Evolutionary conservation across 768 basidiomycete species (phyloP).

Genomic region (Auricularia sp.): DNA sequence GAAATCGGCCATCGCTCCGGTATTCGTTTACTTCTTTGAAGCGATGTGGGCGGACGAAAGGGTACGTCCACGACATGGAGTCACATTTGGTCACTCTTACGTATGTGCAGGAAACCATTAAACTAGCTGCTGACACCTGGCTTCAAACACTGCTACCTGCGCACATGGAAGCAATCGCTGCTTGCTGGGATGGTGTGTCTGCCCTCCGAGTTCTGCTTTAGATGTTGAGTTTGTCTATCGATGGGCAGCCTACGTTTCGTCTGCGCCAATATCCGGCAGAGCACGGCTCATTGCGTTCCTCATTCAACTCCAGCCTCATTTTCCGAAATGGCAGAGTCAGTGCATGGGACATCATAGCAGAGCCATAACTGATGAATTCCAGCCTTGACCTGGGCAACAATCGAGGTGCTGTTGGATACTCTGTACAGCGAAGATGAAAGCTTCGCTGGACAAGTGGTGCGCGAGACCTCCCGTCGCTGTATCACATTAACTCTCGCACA

Average conservation of each 20-base stretch:
- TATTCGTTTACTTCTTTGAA: slow-evolving; percentile 53
- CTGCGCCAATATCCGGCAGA: slow-evolving; percentile 47
- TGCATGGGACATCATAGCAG: background rate
- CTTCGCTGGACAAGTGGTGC: slow-evolving; percentile 32
- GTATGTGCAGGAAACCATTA: slow-evolving; percentile 52
- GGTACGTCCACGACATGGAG: slow-evolving; percentile 26
- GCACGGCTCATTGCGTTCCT: slow-evolving; percentile 52
- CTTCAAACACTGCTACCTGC: slow-evolving; percentile 51
- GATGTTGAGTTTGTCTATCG: background rate
- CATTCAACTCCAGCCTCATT: slow-evolving; percentile 56
- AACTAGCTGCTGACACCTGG: slow-evolving; percentile 47
- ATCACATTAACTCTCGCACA: background rate
- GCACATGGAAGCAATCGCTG: slow-evolving; percentile 54
- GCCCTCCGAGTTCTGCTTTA: background rate
- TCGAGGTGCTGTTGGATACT: slow-evolving; percentile 53
- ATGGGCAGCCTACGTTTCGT: slow-evolving; percentile 34
- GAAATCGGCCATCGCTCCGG: slow-evolving; percentile 47
- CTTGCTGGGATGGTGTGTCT: slow-evolving; percentile 46
- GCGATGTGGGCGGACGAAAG: slow-evolving; percentile 54
- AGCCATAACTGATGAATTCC: background rate
- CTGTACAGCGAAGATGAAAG: slow-evolving; percentile 32
- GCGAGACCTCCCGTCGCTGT: slow-evolving; percentile 7
- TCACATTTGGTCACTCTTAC: background rate
- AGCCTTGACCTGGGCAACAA: slow-evolving; percentile 60
- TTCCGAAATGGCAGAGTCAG: slow-evolving; percentile 57